A percentile compares a stretch with the other conserved stretches of the same genome.
phyloP scores from a whole-genome alignment of 495 filamentous ascomycete species.

The Penicillium silybi region DNA sequence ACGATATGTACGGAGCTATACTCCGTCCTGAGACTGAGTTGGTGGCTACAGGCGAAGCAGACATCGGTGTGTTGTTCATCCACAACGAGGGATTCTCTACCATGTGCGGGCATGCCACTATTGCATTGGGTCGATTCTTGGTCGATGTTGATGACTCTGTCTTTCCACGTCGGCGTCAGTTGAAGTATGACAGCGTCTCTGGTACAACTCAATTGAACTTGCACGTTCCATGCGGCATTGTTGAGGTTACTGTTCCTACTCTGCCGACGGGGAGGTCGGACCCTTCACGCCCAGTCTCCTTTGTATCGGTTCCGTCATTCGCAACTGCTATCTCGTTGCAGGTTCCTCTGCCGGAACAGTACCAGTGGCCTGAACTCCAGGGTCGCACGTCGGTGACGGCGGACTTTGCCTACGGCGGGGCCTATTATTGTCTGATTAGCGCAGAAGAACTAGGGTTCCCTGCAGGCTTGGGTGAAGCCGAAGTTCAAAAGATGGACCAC shows the following conservation, averaged over 20 bases:
- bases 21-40: slow-evolving; percentile 17
- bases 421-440: slow-evolving; percentile 12
- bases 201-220: slow-evolving; percentile 7
- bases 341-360: slow-evolving; percentile 10
- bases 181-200: slow-evolving; percentile 1
- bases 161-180: slow-evolving; percentile 8
- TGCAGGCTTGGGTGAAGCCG: slow-evolving; percentile 3
- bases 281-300: slow-evolving; percentile 14
- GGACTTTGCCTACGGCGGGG: slow-evolving; percentile 14
- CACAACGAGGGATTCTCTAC: slow-evolving; percentile 75
- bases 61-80: slow-evolving; percentile 27
- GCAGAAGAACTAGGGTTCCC: slow-evolving; percentile 13
- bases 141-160: slow-evolving; percentile 8
- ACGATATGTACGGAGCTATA: slow-evolving; percentile 26
- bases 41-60: slow-evolving; percentile 6
- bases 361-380: slow-evolving; percentile 12
- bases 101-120: slow-evolving; percentile 59
- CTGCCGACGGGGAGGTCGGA: slow-evolving; percentile 14
- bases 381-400: slow-evolving; percentile 4
- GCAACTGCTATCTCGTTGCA: slow-evolving; percentile 10
- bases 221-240: slow-evolving; percentile 17
- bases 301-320: slow-evolving; percentile 22
- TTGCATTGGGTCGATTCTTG: slow-evolving; percentile 32
- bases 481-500: slow-evolving; percentile 14
- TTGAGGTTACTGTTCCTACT: slow-evolving; percentile 15